A percentile compares a stretch with the other conserved stretches of the same genome.
These are phyloP conservation scores for Trichomonascus vanleenenianus DNA, from an alignment of 805 yeast genomes.

Conservation along the genomic window DNA sequence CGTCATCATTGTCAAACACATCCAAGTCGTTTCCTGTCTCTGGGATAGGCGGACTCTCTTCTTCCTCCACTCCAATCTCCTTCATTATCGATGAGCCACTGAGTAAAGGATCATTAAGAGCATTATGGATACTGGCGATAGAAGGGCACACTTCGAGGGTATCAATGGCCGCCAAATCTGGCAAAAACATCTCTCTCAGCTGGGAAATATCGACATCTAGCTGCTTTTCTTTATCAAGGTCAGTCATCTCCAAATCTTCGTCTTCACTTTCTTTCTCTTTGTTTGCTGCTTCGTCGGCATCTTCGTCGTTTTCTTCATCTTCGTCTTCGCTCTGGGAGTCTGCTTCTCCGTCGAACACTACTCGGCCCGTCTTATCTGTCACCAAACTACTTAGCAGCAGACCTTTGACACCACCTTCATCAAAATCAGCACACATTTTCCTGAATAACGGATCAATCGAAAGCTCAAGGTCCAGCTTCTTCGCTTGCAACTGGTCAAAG, in stretches of 20 bases:
- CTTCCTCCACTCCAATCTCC: constrained; percentile 3
- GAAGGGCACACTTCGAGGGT: constrained; percentile 57
- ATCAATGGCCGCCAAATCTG: constrained; percentile 18
- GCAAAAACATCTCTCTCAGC: constrained; percentile 18
- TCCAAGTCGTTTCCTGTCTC: neutral
- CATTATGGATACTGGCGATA: constrained; percentile 48
- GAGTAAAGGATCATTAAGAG: constrained; percentile 34
- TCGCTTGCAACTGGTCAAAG: constrained; percentile 24
- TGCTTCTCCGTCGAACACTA: constrained; percentile 57
- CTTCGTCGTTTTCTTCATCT: constrained; percentile 32
- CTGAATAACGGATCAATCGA: constrained; percentile 35
- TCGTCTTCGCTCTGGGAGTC: constrained; percentile 21
- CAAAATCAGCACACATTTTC: constrained; percentile 38
- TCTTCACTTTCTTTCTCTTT: constrained; percentile 29
- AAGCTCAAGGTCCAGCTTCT: constrained; percentile 30
- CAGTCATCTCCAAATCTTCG: constrained; percentile 6
- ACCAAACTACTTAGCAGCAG: constrained; percentile 43
- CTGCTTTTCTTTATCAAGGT: constrained; percentile 1
- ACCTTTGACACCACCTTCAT: constrained; percentile 36
- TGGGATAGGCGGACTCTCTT: no score
- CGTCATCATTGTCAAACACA: constrained; percentile 11
- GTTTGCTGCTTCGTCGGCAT: constrained; percentile 3
- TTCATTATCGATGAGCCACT: constrained; percentile 4
- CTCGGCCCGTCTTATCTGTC: constrained; percentile 48
- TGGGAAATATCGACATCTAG: constrained; percentile 20